phyloP scores from a whole-genome alignment of 1,139 yeast genomes.

The Zygoascus meyerae region DNA sequence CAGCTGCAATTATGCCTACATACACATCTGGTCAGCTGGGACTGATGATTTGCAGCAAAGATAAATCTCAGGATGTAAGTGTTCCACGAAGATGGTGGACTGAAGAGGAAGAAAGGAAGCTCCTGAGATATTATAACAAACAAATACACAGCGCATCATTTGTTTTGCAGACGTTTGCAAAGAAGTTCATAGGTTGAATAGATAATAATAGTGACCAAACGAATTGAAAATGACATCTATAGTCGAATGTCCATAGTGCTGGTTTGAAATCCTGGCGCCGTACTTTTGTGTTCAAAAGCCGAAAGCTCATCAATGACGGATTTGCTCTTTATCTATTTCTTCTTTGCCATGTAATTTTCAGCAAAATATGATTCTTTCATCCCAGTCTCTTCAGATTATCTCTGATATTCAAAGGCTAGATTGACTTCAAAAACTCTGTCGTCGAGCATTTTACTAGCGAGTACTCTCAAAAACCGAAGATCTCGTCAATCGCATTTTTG shows the following conservation, averaged over 20 bases:
- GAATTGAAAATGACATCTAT: too few species aligned
- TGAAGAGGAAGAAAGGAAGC: constrained; percentile 43
- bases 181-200: constrained; percentile 22
- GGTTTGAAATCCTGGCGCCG: too few species aligned
- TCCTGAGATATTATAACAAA: constrained; percentile 68
- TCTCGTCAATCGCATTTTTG: constrained; percentile 31
- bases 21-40: constrained; percentile 97
- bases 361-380: too few species aligned
- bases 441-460: too few species aligned
- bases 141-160: constrained; percentile 74
- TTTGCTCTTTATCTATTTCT: too few species aligned
- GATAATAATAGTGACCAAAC: not conserved
- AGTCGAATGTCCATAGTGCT: too few species aligned
- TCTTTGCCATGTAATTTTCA: too few species aligned
- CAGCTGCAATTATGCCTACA: constrained; percentile 88
- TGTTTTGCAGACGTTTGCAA: constrained; percentile 85
- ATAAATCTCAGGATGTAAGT: constrained; percentile 44
- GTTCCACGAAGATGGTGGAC: constrained; percentile 51
- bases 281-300: too few species aligned
- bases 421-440: too few species aligned
- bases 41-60: constrained; percentile 72
- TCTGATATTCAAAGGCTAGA: too few species aligned
- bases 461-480: constrained; percentile 30
- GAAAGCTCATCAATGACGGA: too few species aligned
- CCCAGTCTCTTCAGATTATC: not conserved